A percentile compares a stretch with the other conserved stretches of the same genome.
Evolutionary conservation across 176 grass and related monocot species (phyloP).

Genomic region (Carex littledalei): DNA sequence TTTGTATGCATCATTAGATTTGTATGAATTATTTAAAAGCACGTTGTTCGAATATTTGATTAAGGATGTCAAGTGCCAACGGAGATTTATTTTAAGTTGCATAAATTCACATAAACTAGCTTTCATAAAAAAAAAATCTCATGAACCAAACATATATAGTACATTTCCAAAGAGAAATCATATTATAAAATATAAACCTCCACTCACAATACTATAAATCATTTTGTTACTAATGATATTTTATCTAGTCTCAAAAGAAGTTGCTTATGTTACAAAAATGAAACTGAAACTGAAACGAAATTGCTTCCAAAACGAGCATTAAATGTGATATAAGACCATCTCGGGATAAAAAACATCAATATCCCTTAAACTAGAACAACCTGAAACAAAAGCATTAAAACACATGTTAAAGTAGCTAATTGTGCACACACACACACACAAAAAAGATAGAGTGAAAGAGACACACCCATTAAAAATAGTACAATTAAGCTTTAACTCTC

Average conservation of each 20-base stretch:
- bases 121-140: too few species aligned
- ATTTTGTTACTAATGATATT: not conserved
- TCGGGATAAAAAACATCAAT: not conserved
- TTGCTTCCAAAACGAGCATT: not conserved
- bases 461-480: not conserved
- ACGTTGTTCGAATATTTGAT: not conserved
- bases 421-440: too few species aligned
- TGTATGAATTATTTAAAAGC: not conserved
- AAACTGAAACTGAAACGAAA: not conserved
- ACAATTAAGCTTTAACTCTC: not conserved
- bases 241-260: not conserved
- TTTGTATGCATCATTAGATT: not conserved
- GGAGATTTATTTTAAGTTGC: too few species aligned
- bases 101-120: too few species aligned
- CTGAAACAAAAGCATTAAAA: not conserved
- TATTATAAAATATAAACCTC: too few species aligned
- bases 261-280: not conserved
- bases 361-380: constrained; percentile 4
- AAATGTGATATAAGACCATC: not conserved
- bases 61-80: too few species aligned
- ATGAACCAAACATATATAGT: too few species aligned
- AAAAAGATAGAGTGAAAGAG: not conserved
- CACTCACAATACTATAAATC: too few species aligned
- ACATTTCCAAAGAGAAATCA: too few species aligned
- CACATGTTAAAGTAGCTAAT: not conserved